Percentiles rank a stretch among this genome's conserved stretches.
Evolutionary conservation across 2,329 filamentous ascomycete genomes (phyloP).

Genomic region (Pseudocercospora vitis): DNA sequence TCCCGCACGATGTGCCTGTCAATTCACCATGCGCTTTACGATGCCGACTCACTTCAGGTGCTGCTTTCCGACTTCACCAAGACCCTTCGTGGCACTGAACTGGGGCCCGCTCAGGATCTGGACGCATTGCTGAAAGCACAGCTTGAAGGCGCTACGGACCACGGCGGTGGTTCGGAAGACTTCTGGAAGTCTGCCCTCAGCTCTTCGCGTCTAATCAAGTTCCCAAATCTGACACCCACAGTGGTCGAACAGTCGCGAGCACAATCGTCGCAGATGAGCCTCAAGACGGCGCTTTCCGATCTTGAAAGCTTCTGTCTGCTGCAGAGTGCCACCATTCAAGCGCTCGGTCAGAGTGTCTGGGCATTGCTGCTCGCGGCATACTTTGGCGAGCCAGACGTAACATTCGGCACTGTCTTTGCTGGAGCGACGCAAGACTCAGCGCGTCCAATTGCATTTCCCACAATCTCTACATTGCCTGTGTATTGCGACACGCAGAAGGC

Average conservation of each 20-base stretch:
- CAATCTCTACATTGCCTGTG: constrained; percentile 77
- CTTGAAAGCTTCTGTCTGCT: constrained; percentile 59
- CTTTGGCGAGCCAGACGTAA: constrained; percentile 69
- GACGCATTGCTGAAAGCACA: constrained; percentile 47
- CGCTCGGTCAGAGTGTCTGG: constrained; percentile 76
- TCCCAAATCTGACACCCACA: constrained; percentile 73
- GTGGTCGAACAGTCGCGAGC: constrained; percentile 39
- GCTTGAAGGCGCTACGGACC: constrained; percentile 16
- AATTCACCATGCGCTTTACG: constrained; percentile 81
- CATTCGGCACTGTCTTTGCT: constrained; percentile 79
- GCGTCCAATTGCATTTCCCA: constrained; percentile 67
- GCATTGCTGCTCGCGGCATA: constrained; percentile 72
- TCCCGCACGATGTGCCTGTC: constrained; percentile 48
- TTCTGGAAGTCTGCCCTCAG: constrained; percentile 63
- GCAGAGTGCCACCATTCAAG: constrained; percentile 71
- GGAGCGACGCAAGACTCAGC: constrained; percentile 66
- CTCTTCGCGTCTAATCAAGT: constrained; percentile 57
- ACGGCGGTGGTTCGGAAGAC: constrained; percentile 6
- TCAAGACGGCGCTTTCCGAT: constrained; percentile 42
- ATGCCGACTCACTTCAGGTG: constrained; percentile 69
- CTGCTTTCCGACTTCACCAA: constrained; percentile 62
- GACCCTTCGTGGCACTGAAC: constrained; percentile 36
- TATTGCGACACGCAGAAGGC: constrained; percentile 56
- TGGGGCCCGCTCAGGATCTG: constrained; percentile 39
- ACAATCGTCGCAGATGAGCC: constrained; percentile 41